A percentile compares a stretch with the other conserved stretches of the same genome.
phyloP scores from a whole-genome alignment of 1,139 yeast species.

The Geotrichum histeridarum region DNA sequence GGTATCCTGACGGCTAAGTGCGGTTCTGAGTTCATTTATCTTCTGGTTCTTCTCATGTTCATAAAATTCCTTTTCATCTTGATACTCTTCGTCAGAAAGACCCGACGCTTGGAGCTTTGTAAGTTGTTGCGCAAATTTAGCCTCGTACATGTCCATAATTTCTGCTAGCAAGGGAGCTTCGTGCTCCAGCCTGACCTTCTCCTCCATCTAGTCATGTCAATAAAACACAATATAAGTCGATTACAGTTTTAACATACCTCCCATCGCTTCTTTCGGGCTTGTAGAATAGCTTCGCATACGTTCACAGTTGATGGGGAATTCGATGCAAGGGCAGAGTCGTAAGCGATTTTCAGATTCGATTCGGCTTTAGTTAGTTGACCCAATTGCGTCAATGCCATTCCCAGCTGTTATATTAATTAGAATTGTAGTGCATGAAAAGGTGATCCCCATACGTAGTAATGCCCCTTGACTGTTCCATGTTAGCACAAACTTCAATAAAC shows the following conservation, averaged over 20 bases:
- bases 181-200: constrained; percentile 26
- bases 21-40: constrained; percentile 29
- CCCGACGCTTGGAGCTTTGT: constrained; percentile 21
- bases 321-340: constrained; percentile 31
- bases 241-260: constrained; percentile 8
- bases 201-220: constrained; percentile 18
- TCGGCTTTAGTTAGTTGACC: constrained; percentile 35
- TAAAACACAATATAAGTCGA: neutral
- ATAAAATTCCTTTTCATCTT: constrained; percentile 29
- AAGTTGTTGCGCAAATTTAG: constrained; percentile 27
- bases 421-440: neutral
- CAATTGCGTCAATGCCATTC: constrained; percentile 31
- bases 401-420: constrained; percentile 21
- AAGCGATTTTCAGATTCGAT: constrained; percentile 34
- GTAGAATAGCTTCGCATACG: constrained; percentile 32
- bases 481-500: neutral
- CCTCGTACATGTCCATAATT: constrained; percentile 30
- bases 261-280: constrained; percentile 30
- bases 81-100: constrained; percentile 23
- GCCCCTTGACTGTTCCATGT: constrained; percentile 30
- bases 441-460: constrained; percentile 29
- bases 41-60: constrained; percentile 31
- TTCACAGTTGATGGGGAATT: constrained; percentile 32
- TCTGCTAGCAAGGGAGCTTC: constrained; percentile 34
- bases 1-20: constrained; percentile 32